A percentile compares a stretch with the other conserved stretches of the same genome.
Evolutionary conservation across 2,329 filamentous ascomycete species (phyloP).

Genomic region (Fusarium gaditjirri): DNA sequence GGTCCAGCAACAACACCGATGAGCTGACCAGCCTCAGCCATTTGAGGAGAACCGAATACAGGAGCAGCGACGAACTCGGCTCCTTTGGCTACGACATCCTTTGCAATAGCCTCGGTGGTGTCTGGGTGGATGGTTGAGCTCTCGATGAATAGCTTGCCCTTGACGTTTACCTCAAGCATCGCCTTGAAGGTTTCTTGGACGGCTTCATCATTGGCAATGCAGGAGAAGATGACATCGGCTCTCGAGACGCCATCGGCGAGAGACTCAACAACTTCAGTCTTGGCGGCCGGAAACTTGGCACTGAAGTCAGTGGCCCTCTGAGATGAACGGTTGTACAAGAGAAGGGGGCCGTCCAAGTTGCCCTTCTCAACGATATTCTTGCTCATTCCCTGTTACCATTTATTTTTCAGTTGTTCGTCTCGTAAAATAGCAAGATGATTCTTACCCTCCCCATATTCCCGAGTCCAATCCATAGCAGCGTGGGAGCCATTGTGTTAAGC

Average conservation of each 20-base stretch:
- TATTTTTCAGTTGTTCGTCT: not conserved
- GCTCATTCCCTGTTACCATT: constrained; percentile 75
- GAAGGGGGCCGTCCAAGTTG: constrained; percentile 73
- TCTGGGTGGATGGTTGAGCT: constrained; percentile 90
- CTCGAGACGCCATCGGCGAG: constrained; percentile 73
- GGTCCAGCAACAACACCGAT: constrained; percentile 79
- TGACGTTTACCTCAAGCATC: constrained; percentile 64
- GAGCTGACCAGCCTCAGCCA: constrained; percentile 76
- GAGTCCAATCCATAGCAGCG: constrained; percentile 81
- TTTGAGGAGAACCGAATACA: constrained; percentile 77
- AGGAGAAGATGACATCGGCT: constrained; percentile 84
- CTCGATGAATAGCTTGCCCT: constrained; percentile 84
- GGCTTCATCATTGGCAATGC: constrained; percentile 80
- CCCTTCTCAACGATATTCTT: constrained; percentile 86
- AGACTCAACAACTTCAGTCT: constrained; percentile 70
- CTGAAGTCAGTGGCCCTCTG: constrained; percentile 73
- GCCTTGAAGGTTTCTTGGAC: constrained; percentile 70
- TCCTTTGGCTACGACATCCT: constrained; percentile 66
- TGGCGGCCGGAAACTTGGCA: constrained; percentile 67
- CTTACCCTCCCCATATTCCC: constrained; percentile 88
- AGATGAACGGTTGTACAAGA: constrained; percentile 83
- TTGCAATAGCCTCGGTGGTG: constrained; percentile 74
- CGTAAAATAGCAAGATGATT: constrained; percentile 4
- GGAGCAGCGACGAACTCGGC: constrained; percentile 78
- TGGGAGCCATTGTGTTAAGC: constrained; percentile 60